These are phyloP conservation scores for Maudiozyma bulderi DNA, from an alignment of 805 yeast species.

Conservation along the genomic window DNA sequence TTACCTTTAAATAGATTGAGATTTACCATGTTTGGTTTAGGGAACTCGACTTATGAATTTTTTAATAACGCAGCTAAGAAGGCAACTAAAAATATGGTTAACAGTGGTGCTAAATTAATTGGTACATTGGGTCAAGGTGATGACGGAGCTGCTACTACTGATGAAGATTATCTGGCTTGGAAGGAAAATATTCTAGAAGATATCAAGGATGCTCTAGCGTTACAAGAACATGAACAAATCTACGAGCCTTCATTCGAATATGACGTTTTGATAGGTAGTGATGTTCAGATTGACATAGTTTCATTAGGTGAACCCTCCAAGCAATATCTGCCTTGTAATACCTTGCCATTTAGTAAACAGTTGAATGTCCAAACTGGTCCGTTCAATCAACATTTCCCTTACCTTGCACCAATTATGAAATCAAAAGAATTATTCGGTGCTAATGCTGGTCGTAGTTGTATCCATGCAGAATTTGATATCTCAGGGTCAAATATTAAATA, in stretches of 20 bases:
- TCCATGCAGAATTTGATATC: conserved; percentile 83
- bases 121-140: conserved; percentile 85
- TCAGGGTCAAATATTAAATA: conserved; percentile 68
- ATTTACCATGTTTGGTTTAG: conserved; percentile 80
- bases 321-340: conserved; percentile 37
- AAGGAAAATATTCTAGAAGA: conserved; percentile 66
- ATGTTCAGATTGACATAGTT: conserved; percentile 30
- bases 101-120: conserved; percentile 61
- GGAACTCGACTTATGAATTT: conserved; percentile 89
- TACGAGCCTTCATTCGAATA: conserved; percentile 62
- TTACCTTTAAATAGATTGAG: conserved; percentile 43
- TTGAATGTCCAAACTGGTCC: conserved; percentile 51
- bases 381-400: conserved; percentile 77
- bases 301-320: conserved; percentile 76
- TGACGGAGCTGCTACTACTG: conserved; percentile 90
- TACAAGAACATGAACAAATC: conserved; percentile 67
- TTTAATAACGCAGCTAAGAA: conserved; percentile 75
- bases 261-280: conserved; percentile 31
- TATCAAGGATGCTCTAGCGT: conserved; percentile 51
- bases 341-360: conserved; percentile 30
- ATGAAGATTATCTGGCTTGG: conserved; percentile 92
- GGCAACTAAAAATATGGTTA: conserved; percentile 37
- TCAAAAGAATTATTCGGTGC: conserved; percentile 62
- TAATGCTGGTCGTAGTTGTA: conserved; percentile 59
- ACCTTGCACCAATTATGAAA: conserved; percentile 55